phyloP scores from a whole-genome alignment of 768 basidiomycete genomes.

The Hysterangium stoloniferum region DNA sequence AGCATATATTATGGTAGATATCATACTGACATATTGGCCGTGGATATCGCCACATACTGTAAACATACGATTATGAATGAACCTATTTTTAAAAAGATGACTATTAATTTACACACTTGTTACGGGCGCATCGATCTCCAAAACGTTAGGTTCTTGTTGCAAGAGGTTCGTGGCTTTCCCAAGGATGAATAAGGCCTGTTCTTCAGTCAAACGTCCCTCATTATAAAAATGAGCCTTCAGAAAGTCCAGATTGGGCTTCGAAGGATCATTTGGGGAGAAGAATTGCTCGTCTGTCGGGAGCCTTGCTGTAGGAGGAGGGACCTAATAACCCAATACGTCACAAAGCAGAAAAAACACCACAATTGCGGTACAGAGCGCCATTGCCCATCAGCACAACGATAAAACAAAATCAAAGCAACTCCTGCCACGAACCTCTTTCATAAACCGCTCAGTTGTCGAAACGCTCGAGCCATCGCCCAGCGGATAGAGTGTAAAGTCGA shows the following conservation, averaged over 20 bases:
- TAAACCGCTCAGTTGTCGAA: background rate
- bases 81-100: background rate
- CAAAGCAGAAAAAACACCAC: background rate
- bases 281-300: background rate
- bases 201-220: too few species aligned
- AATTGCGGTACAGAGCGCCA: background rate
- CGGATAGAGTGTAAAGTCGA: slow-evolving; percentile 88
- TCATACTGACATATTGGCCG: background rate
- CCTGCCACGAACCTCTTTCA: background rate
- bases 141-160: slow-evolving; percentile 72
- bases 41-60: slow-evolving; percentile 96
- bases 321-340: background rate
- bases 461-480: slow-evolving; percentile 57
- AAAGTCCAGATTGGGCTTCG: too few species aligned
- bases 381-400: background rate
- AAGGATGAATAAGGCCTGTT: slow-evolving; percentile 84
- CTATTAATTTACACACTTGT: slow-evolving; percentile 69
- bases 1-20: too few species aligned
- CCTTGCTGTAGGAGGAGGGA: background rate
- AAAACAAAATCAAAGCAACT: background rate
- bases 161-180: slow-evolving; percentile 59
- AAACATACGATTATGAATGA: slow-evolving; percentile 14
- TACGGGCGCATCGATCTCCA: slow-evolving; percentile 80
- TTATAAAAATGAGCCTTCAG: slow-evolving; percentile 99
- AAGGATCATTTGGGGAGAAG: slow-evolving; percentile 20